These are phyloP conservation scores for Fragilaria radians DNA, from an alignment of 108 stramenopile species.

Conservation along the genomic window DNA sequence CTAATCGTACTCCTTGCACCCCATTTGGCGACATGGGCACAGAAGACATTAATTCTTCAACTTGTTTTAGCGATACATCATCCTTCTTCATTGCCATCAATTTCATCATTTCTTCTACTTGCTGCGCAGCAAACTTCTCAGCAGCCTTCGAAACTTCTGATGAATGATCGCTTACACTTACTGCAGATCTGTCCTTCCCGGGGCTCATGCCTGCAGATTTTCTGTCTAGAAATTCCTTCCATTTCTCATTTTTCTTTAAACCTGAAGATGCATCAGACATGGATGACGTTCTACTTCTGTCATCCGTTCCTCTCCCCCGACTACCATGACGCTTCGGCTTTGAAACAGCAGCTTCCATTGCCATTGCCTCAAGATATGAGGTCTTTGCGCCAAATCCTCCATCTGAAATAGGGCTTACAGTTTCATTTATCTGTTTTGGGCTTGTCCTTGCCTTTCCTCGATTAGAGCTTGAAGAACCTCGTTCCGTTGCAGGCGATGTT, in stretches of 20 bases:
- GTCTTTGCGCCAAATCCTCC: slow-evolving; percentile 54
- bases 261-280: slow-evolving; percentile 8
- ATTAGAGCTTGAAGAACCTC: slow-evolving; percentile 8
- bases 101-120: slow-evolving; percentile 74
- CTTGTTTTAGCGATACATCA: background rate
- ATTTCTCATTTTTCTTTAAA: slow-evolving; percentile 15
- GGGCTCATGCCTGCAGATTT: slow-evolving; percentile 19
- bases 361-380: slow-evolving; percentile 60
- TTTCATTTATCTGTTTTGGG: background rate
- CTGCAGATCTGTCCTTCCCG: slow-evolving; percentile 8
- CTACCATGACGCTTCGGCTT: slow-evolving; percentile 19
- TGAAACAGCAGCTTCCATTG: slow-evolving; percentile 57
- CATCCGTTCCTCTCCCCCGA: slow-evolving; percentile 22
- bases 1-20: slow-evolving; percentile 1
- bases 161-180: slow-evolving; percentile 11
- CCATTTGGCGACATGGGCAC: background rate
- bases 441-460: background rate
- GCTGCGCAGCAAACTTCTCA: slow-evolving; percentile 47
- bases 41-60: background rate
- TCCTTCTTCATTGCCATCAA: slow-evolving; percentile 8
- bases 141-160: slow-evolving; percentile 37
- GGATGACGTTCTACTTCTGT: slow-evolving; percentile 5
- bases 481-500: background rate
- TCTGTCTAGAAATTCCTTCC: slow-evolving; percentile 25
- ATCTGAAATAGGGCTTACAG: slow-evolving; percentile 32